A percentile compares a stretch with the other conserved stretches of the same genome.
These are phyloP conservation scores for Miscanthus lutarioriparius DNA, from an alignment of 176 grass and related monocot species.

Conservation along the genomic window DNA sequence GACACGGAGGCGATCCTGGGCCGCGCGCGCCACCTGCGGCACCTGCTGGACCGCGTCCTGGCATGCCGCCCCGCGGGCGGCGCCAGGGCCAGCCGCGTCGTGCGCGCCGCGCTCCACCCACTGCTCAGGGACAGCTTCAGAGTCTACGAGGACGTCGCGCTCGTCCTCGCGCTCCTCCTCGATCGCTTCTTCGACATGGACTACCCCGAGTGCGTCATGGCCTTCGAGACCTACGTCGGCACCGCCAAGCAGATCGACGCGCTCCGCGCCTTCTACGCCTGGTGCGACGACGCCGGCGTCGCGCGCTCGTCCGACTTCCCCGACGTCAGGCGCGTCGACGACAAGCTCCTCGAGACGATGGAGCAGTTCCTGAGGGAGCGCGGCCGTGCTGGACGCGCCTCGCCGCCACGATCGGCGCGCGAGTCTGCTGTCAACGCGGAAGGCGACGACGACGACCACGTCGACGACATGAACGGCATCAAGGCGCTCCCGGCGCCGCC, in stretches of 20 bases:
- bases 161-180: conserved; percentile 52
- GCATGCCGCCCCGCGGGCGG: conserved; percentile 61
- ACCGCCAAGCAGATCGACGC: conserved; percentile 64
- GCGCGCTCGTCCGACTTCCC: conserved; percentile 52
- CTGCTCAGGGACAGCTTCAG: conserved; percentile 53
- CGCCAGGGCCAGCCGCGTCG: conserved; percentile 51
- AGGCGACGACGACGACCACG: neutral
- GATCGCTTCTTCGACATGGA: conserved; percentile 76
- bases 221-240: conserved; percentile 63
- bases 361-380: conserved; percentile 71
- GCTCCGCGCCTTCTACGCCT: conserved; percentile 53
- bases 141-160: conserved; percentile 51
- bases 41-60: conserved; percentile 51
- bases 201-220: conserved; percentile 62
- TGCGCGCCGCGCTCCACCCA: conserved; percentile 38
- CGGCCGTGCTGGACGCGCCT: conserved; percentile 30
- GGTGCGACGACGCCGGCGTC: conserved; percentile 64
- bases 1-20: conserved; percentile 22
- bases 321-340: conserved; percentile 58
- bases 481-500: conserved; percentile 60
- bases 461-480: conserved; percentile 39
- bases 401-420: neutral
- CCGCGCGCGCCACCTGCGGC: conserved; percentile 51
- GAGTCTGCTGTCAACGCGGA: neutral
- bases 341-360: conserved; percentile 52